Conservation (phyloP, 164 flowering plant genomes). For the Nymphaea colorata region DNA sequence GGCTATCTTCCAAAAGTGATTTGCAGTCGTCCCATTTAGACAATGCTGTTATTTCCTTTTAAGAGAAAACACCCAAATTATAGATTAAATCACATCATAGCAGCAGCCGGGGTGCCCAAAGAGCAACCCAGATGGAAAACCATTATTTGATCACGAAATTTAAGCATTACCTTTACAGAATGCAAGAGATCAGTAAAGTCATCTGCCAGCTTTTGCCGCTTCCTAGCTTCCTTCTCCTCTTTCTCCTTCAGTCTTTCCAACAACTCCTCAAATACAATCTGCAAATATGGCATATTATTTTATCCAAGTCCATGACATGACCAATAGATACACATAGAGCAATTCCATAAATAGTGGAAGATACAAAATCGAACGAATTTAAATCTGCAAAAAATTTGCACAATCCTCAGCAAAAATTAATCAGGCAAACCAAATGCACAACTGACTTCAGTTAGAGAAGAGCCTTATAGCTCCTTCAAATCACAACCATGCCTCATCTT, state of each 20-base stretch:
- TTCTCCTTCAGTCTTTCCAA: conserved; percentile 79
- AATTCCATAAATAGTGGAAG: not conserved
- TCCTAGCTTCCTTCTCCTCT: conserved; percentile 94
- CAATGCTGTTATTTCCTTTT: conserved; percentile 64
- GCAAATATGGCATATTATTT: conserved; percentile 11
- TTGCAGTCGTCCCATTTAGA: conserved; percentile 82
- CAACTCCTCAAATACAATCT: conserved; percentile 79
- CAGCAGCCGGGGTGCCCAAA: not conserved
- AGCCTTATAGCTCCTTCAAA: too few relatives aligned
- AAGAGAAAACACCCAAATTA: not conserved
- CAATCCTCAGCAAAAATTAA: too few relatives aligned
- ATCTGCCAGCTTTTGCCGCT: conserved; percentile 69
- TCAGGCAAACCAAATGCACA: too few relatives aligned
- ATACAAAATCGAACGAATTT: not conserved
- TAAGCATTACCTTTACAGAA: conserved; percentile 43
- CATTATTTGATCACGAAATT: not conserved
- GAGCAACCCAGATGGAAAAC: not conserved
- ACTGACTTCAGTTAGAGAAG: too few relatives aligned
- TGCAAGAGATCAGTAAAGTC: conserved; percentile 60
- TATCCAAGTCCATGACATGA: not conserved
- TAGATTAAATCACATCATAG: not conserved
- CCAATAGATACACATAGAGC: not conserved
- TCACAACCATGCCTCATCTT: too few relatives aligned
- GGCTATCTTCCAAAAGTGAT: conserved; percentile 65
- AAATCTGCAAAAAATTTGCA: too few relatives aligned